Evolutionary conservation across 306 rosid genomes (phyloP).

Genomic region (Sicyos edulis): DNA sequence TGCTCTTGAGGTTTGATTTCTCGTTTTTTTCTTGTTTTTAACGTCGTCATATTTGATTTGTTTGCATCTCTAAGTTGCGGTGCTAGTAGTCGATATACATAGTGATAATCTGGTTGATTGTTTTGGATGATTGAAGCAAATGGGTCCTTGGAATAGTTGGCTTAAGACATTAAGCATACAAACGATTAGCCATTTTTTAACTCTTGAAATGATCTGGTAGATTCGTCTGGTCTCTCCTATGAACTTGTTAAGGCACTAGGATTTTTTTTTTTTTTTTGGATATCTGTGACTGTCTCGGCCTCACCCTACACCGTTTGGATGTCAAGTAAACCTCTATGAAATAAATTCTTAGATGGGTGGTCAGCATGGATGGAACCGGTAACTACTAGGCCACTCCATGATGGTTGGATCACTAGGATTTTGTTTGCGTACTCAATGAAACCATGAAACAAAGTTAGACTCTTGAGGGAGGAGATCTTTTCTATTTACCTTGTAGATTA

Average conservation of each 20-base stretch:
- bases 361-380: too few relatives aligned
- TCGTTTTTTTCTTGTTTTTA: background rate
- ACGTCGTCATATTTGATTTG: background rate
- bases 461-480: background rate
- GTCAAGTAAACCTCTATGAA: too few relatives aligned
- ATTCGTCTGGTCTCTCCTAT: background rate
- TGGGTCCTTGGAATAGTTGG: background rate
- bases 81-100: background rate
- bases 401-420: background rate
- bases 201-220: background rate
- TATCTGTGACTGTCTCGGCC: too few relatives aligned
- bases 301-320: too few relatives aligned
- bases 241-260: background rate
- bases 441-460: background rate
- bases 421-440: background rate
- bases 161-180: background rate
- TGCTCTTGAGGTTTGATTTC: constrained; percentile 10
- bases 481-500: background rate
- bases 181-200: background rate
- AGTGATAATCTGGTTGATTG: background rate
- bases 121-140: background rate
- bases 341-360: too few relatives aligned
- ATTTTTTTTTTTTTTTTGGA: too few relatives aligned
- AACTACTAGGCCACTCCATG: too few relatives aligned
- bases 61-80: background rate